Base-by-base conservation (phyloP, 441 rosid species). In the Arabidopsis lyrata region DNA sequence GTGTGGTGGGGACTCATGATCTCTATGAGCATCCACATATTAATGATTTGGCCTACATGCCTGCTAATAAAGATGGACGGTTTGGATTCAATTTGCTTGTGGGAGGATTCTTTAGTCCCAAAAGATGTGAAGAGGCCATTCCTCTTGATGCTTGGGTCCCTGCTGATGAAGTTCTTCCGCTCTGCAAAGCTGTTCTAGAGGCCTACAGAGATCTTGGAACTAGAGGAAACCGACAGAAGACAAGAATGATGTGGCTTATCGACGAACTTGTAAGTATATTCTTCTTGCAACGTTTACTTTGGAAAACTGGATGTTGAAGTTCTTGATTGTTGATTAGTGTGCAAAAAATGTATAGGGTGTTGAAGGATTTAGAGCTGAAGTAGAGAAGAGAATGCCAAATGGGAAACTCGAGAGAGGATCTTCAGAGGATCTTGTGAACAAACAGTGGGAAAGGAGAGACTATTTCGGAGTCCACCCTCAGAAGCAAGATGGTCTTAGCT, bases 161-260 rank as follows among this genome's bases (percentile, higher is more conserved):
- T 0, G 90, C 86, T 2, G 97, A 88, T 58, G 99, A 90, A 14
- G 87, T 90, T 56, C 49, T 88, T 49, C 87, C 95, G 2, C 59
- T 83, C 14, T 92, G 99, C 81, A 89, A 80, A 73, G 97, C 99
- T 11, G 82, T 94, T 44, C 71, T 94, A 5, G 95, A 90, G 83
- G 88, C 97, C 13, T 94, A 63, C 57, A 83, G 97, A 75, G 99
- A 95, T 88, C 97, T 95, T 68, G 97, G 99, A 39, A 22, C 13
- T 47, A 82, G 99, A 77, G 96, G 97, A 62, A 95, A 90, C 78
- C 79, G 97, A 75, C 99, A 95, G 57, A 95, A 82, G 81, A 92
- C 97, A 0, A 86, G 99, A 80, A 95, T 95, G 97, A 95, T 95
- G 99, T 95, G 99, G 97, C 73, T 95, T 68, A 89, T 95, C 38